Evolutionary conservation across 2,329 filamentous ascomycete species (phyloP).

Genomic region (Penicillium sp.): DNA sequence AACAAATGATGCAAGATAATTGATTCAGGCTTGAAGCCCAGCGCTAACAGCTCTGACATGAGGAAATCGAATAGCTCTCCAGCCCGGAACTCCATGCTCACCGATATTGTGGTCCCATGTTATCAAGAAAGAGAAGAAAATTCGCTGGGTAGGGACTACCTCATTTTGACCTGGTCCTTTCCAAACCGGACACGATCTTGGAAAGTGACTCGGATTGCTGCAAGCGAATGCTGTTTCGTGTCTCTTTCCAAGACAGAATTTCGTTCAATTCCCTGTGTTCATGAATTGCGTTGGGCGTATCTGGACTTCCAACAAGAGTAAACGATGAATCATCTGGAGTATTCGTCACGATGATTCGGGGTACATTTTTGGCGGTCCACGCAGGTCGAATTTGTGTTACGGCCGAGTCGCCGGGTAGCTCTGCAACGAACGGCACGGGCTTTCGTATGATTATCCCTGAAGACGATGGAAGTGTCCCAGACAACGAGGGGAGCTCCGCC

Average conservation of each 20-base stretch:
- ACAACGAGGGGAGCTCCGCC: slow-evolving; percentile 13
- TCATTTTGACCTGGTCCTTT: slow-evolving; percentile 8
- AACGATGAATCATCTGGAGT: slow-evolving; percentile 6
- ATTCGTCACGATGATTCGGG: slow-evolving; percentile 19
- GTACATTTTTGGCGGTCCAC: not conserved
- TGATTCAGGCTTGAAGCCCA: not conserved
- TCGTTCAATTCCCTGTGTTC: slow-evolving; percentile 22
- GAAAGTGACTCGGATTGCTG: slow-evolving; percentile 20
- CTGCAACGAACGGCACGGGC: slow-evolving; percentile 10
- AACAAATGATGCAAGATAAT: not conserved
- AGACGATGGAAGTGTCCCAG: slow-evolving; percentile 7
- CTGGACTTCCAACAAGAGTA: slow-evolving; percentile 5
- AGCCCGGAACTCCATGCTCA: not conserved
- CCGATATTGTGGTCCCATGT: no score
- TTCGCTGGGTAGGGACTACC: not conserved
- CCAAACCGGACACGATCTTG: slow-evolving; percentile 21
- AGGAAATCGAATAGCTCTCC: not conserved
- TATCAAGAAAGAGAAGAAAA: not conserved
- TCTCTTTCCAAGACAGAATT: slow-evolving; percentile 23
- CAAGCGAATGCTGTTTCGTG: slow-evolving; percentile 15
- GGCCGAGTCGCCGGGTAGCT: slow-evolving; percentile 10
- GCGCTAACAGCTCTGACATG: not conserved
- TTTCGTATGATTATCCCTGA: not conserved
- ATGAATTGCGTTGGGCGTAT: not conserved
- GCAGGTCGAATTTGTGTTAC: not conserved